Base-by-base conservation (phyloP, 1,284 basidiomycete species). In the Mycena sp. region DNA sequence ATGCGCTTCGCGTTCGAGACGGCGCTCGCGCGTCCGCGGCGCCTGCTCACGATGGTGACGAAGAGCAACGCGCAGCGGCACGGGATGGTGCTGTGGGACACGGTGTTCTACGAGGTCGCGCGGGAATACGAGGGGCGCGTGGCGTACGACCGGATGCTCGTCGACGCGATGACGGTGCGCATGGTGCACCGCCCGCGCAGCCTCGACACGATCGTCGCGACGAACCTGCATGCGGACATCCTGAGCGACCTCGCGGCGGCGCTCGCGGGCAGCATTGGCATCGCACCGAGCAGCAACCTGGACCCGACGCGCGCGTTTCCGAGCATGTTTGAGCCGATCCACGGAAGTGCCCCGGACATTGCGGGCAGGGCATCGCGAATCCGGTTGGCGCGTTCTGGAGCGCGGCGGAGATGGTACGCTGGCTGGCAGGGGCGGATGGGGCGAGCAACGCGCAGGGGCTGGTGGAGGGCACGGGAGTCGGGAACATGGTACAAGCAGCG, bases 321-420 rank as follows among this genome's bases (percentile, higher is more conserved):
- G 0, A 82, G 80, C 41, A 70, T 83, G 51, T 81, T 85, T 68
- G 80, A 85, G 65, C 83, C 81, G 6, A 82, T 90, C 17, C 86
- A 87, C 67, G 86, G 87, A 17, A 89, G 87, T 52, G 91, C 91
- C 3, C 90, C 90, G 29, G 90, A 92, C 72, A 92, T 92, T 65
- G 88, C 88, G 35, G 89, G 7, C 84, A 88, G 70, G 87, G 87
- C 6, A 88, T 91, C 68, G 90, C 91, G 49, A 93, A 92, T 78
- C 91, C 90, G 2, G 83, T 93, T 60, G 91, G 90, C 14, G 84
- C 84, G 78, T 84, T 88, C 63, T 87, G 85, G 86, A 67, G 65
- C 52, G 81, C 84, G 0, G 85, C 82, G 6, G 79, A 83, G 63
- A 84, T 85, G 83, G 85, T 87, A 82, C 40, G 62, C 23, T 67